Evolutionary conservation across 352 stramenopile species (phyloP).

Genomic region (Globisporangium apiculatum): DNA sequence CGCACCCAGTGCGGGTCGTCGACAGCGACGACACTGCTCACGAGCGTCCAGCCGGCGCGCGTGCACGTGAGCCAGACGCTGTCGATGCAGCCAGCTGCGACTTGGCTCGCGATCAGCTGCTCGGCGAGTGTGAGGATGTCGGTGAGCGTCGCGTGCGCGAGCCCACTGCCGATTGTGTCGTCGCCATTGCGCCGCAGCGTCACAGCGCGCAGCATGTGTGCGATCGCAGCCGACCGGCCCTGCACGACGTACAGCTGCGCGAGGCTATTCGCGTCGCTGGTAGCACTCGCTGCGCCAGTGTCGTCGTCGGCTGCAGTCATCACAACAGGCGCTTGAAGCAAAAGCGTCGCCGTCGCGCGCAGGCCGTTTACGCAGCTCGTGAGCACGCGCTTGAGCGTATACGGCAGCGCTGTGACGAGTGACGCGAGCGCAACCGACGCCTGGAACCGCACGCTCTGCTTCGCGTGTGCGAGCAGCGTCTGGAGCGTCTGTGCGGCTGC

Average conservation of each 20-base stretch:
- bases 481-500: slow-evolving; percentile 34
- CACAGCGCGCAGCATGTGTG: slow-evolving; percentile 51
- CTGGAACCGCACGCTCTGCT: slow-evolving; percentile 72
- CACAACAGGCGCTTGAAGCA: slow-evolving; percentile 5
- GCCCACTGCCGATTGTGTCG: slow-evolving; percentile 9
- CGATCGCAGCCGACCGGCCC: slow-evolving; percentile 56
- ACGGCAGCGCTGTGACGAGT: slow-evolving; percentile 59
- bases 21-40: slow-evolving; percentile 61
- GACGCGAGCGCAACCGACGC: slow-evolving; percentile 53
- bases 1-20: slow-evolving; percentile 59
- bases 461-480: slow-evolving; percentile 47
- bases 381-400: slow-evolving; percentile 47
- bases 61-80: slow-evolving; percentile 86
- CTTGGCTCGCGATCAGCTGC: slow-evolving; percentile 74
- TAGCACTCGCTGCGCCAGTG: background rate
- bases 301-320: slow-evolving; percentile 6
- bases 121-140: slow-evolving; percentile 65
- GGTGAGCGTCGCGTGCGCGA: slow-evolving; percentile 49
- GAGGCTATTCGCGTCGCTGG: slow-evolving; percentile 43
- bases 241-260: slow-evolving; percentile 70
- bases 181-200: slow-evolving; percentile 21
- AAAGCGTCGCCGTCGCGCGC: slow-evolving; percentile 26
- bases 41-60: slow-evolving; percentile 72
- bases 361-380: slow-evolving; percentile 32
- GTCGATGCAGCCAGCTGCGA: slow-evolving; percentile 62